Evolutionary conservation across 1,284 basidiomycete species (phyloP), one percentile per base, ranked within the genome.

Genomic region (Trametes sp.): DNA sequence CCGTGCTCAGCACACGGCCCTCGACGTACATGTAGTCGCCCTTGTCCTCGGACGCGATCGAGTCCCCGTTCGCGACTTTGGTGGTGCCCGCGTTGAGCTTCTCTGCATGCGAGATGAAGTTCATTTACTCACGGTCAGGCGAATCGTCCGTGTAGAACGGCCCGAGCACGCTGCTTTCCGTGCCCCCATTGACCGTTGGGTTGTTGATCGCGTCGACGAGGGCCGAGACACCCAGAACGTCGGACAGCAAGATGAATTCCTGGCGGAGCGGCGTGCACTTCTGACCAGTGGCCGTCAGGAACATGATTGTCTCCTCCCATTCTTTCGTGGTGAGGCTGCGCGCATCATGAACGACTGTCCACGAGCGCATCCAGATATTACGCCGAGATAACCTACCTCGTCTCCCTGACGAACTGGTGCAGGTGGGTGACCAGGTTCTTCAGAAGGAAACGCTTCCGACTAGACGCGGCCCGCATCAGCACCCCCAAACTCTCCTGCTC

Each of bases 81-180:
- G 49, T 38, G 46, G n/a, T 23, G 51, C 19, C 13, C 48, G 41
- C 10, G 24, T 38, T 64, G 23, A 60, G 41, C 51, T 56, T 19
- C 50, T 54, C 36, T 60, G 52, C 21, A 13, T 35, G 24, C 53
- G 54, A 59, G 31, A 62, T 61, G 19, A 50, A 61, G 29, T 33
- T 23, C 21, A 29, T 33, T 14, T 54, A 75, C 85, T 71, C 69
- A 93, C 91, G 74, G 54, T 93, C 86, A 33, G 85, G 84, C 21
- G 93, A 87, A 71, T 96, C 93, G 36, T 90, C 89, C 2, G 92
- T 93, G 72, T 86, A 91, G 80, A 95, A 96, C 2, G 94, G 94
- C 10, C 94, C 94, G 29, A 96, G 82, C 4, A 95, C 87, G 31
- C 89, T 93, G 35, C 84, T 85, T 71, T 91, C 89, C 0, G 92